Evolutionary conservation across 2,329 filamentous ascomycete genomes (phyloP).

Genomic region (Passalora sequoiae): DNA sequence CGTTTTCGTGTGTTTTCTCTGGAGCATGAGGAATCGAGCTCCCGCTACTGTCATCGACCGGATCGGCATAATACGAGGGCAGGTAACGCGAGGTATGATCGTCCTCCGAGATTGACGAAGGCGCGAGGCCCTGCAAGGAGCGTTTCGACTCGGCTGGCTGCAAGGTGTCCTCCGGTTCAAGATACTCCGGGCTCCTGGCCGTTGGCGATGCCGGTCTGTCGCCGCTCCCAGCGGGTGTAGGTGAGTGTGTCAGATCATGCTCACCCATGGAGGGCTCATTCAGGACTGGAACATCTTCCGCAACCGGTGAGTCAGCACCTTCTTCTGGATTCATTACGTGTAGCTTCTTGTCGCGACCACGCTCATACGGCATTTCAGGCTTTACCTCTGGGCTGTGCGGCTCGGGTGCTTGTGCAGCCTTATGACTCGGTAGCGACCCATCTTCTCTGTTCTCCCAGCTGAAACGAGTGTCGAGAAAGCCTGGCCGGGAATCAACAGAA

Average conservation of each 20-base stretch:
- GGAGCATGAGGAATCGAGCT: conserved; percentile 8
- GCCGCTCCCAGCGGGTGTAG: neutral
- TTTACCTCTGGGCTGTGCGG: conserved; percentile 25
- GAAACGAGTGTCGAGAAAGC: conserved; percentile 33
- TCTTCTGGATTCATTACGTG: conserved; percentile 42
- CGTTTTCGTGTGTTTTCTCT: conserved; percentile 9
- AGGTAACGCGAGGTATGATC: conserved; percentile 9
- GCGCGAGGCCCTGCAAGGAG: conserved; percentile 17
- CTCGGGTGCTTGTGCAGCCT: conserved; percentile 14
- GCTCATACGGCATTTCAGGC: conserved; percentile 30
- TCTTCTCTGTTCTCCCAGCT: conserved; percentile 34
- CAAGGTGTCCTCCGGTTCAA: conserved; percentile 16
- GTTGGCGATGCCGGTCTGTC: conserved; percentile 17
- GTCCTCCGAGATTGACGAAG: conserved; percentile 24
- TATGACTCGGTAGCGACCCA: neutral
- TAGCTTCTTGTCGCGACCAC: conserved; percentile 32
- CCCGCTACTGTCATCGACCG: conserved; percentile 9
- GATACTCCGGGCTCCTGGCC: conserved; percentile 19
- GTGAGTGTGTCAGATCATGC: neutral
- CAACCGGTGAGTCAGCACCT: conserved; percentile 20
- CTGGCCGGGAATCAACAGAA: conserved; percentile 11
- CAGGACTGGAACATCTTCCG: neutral
- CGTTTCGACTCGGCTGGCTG: conserved; percentile 12
- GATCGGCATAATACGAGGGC: conserved; percentile 16
- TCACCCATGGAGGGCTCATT: neutral